Conservation (phyloP, 2,329 filamentous ascomycete genomes). For the Ceratocystis smalleyi region DNA sequence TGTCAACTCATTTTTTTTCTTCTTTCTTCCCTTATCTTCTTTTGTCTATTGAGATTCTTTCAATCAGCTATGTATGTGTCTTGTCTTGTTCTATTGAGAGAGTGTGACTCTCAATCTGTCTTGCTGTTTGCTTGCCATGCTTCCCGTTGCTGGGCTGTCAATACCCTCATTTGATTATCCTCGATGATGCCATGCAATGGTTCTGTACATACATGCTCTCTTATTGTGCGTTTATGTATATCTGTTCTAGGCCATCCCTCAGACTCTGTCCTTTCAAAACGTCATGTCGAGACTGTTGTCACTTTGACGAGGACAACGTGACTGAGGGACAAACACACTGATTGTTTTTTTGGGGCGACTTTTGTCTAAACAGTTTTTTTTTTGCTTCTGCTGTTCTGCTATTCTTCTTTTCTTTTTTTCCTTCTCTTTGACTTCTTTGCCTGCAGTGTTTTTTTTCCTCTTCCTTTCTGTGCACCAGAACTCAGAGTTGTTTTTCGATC, state of each 20-base stretch:
- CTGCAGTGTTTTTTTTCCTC: not conserved
- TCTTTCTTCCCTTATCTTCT: constrained; percentile 7
- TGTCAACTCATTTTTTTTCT: constrained; percentile 3
- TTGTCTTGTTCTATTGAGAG: not conserved
- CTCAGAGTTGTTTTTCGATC: not conserved
- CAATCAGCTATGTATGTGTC: not conserved
- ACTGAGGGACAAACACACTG: no score
- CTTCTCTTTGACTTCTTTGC: not conserved
- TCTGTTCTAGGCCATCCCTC: no score
- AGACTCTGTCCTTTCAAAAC: no score
- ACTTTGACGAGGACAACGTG: no score
- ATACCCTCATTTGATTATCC: not conserved
- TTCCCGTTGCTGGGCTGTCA: not conserved
- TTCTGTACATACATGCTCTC: no score
- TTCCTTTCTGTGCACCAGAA: not conserved
- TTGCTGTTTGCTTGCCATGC: constrained; percentile 5
- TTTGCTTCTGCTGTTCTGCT: not conserved
- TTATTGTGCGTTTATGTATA: no score
- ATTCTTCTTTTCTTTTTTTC: not conserved
- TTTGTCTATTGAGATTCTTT: constrained; percentile 9
- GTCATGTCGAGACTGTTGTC: no score
- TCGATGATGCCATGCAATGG: no score
- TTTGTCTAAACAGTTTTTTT: not conserved
- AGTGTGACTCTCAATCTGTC: not conserved
- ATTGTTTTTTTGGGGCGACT: not conserved